Conservation (phyloP, 257 asterid species). For the Anisodus acutangulus region DNA sequence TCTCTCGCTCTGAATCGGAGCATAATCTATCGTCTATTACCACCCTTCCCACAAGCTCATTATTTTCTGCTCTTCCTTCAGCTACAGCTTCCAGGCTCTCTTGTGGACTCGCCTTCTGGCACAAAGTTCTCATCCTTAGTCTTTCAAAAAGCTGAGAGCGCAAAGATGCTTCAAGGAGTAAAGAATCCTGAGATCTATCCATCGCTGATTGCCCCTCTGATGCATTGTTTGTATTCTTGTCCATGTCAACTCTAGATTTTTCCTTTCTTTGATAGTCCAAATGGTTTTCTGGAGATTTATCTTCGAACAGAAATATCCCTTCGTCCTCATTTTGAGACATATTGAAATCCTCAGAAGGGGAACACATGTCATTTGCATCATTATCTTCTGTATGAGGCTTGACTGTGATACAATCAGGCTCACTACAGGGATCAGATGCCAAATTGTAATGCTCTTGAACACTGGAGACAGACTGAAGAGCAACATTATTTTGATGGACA, state of each 20-base stretch:
- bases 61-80: constrained; percentile 37
- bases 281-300: constrained; percentile 37
- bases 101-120: constrained; percentile 36
- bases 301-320: constrained; percentile 29
- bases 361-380: constrained; percentile 37
- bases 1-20: constrained; percentile 33
- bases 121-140: constrained; percentile 41
- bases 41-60: constrained; percentile 31
- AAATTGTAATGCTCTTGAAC: constrained; percentile 31
- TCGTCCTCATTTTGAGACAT: constrained; percentile 44
- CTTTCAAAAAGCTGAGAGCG: constrained; percentile 59
- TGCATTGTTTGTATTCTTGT: constrained; percentile 34
- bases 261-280: constrained; percentile 35
- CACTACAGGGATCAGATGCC: constrained; percentile 37
- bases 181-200: constrained; percentile 43
- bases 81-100: constrained; percentile 33
- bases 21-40: constrained; percentile 30
- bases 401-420: constrained; percentile 44
- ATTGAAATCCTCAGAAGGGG: constrained; percentile 39
- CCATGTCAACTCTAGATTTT: constrained; percentile 30
- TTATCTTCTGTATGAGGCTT: constrained; percentile 38
- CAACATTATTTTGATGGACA: constrained; percentile 34
- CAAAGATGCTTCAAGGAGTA: constrained; percentile 58
- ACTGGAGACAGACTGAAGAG: constrained; percentile 34
- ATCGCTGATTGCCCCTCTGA: constrained; percentile 35